Conservation (phyloP, 139 green algal species). For the Yamagishiella unicocca region DNA sequence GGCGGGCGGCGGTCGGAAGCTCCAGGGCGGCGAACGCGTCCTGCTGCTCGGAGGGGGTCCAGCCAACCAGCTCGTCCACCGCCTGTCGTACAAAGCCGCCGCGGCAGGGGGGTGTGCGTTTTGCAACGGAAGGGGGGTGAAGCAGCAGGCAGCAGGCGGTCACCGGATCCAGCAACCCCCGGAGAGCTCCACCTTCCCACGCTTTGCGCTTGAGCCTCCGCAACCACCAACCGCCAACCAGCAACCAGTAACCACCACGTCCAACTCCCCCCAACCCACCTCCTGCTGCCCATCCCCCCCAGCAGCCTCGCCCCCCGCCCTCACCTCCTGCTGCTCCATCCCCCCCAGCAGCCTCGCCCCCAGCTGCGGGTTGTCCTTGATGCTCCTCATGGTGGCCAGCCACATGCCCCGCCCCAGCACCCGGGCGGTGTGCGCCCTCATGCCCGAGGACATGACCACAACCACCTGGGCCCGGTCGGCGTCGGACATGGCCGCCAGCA, state of each 20-base stretch:
- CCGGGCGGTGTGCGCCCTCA: constrained; percentile 33
- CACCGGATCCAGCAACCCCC: too few relatives aligned
- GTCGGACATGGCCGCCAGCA: constrained; percentile 52
- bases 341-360: constrained; percentile 28
- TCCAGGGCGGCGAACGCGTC: constrained; percentile 47
- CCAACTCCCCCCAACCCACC: not conserved
- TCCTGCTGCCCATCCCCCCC: not conserved
- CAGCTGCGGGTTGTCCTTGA: constrained; percentile 44
- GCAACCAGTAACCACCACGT: too few relatives aligned
- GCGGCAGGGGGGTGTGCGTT: not conserved
- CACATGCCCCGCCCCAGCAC: constrained; percentile 45
- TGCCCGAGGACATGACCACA: constrained; percentile 39
- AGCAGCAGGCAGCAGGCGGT: too few relatives aligned
- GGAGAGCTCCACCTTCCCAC: too few relatives aligned
- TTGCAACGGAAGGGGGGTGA: too few relatives aligned
- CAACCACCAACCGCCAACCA: too few relatives aligned
- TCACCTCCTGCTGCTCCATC: constrained; percentile 35
- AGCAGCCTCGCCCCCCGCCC: not conserved
- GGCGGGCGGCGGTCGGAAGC: constrained; percentile 31
- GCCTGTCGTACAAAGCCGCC: not conserved
- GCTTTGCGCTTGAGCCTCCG: too few relatives aligned
- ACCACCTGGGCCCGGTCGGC: constrained; percentile 50
- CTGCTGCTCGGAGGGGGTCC: constrained; percentile 31
- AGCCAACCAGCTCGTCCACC: constrained; percentile 21
- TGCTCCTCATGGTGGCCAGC: constrained; percentile 49